Evolutionary conservation across 768 basidiomycete species (phyloP).

Genomic region (Boletales sp.): DNA sequence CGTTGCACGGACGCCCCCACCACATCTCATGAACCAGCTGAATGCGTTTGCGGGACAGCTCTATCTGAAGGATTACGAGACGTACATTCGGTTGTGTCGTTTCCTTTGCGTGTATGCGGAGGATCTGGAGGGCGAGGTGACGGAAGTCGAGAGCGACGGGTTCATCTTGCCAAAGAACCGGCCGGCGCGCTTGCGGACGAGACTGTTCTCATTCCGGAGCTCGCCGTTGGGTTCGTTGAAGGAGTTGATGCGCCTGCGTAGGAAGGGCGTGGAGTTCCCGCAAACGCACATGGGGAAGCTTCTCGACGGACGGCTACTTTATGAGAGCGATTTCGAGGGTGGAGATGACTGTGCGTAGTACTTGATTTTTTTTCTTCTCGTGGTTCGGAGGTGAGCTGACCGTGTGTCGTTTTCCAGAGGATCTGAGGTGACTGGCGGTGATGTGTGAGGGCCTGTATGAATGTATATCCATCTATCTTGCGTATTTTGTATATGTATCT

Average conservation of each 20-base stretch:
- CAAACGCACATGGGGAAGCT: conserved; percentile 40
- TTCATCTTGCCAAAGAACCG: conserved; percentile 1
- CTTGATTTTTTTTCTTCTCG: neutral
- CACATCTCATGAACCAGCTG: neutral
- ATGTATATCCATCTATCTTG: no score
- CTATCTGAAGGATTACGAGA: neutral
- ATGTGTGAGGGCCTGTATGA: no score
- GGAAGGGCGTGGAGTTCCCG: conserved; percentile 37
- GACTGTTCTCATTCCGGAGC: conserved; percentile 26
- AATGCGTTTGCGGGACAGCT: conserved; percentile 3
- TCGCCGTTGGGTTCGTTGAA: conserved; percentile 32
- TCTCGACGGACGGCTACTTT: conserved; percentile 24
- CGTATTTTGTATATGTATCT: no score
- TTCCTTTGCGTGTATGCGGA: conserved; percentile 2
- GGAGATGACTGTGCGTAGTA: neutral
- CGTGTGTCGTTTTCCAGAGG: no score
- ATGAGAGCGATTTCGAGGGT: conserved; percentile 21
- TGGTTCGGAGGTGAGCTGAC: no score
- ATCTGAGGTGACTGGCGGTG: no score
- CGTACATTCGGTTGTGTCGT: conserved; percentile 1
- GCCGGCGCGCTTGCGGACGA: neutral
- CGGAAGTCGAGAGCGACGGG: conserved; percentile 1
- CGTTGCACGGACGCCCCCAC: neutral
- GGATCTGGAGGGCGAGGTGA: neutral
- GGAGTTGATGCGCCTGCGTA: conserved; percentile 23